Evolutionary conservation across 257 asterid species (phyloP).

Genomic region (Eustoma russellianum): DNA sequence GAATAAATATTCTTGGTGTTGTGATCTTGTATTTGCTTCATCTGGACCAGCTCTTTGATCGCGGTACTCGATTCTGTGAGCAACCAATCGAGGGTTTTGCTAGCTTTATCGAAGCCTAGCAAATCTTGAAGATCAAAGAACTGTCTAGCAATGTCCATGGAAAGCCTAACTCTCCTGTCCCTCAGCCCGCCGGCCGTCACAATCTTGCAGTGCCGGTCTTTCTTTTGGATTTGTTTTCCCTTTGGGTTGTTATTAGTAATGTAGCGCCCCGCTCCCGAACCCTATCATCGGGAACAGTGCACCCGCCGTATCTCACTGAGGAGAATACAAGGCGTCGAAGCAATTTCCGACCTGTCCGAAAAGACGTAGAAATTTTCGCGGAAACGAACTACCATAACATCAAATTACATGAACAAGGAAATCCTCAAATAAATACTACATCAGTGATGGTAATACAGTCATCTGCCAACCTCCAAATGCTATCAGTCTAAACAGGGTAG

Average conservation of each 20-base stretch:
- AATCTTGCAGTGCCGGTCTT: conserved; percentile 75
- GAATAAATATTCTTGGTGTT: conserved; percentile 5
- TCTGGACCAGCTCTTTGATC: conserved; percentile 42
- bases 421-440: too few relatives aligned
- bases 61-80: conserved; percentile 59
- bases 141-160: conserved; percentile 71
- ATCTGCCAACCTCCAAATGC: too few relatives aligned
- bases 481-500: too few relatives aligned
- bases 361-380: too few relatives aligned
- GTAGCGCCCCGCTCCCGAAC: too few relatives aligned
- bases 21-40: conserved; percentile 4
- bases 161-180: conserved; percentile 74
- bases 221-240: conserved; percentile 18
- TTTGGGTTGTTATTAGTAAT: background rate
- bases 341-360: too few relatives aligned
- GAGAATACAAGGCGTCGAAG: too few relatives aligned
- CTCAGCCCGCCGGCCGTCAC: conserved; percentile 73
- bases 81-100: conserved; percentile 91
- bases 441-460: too few relatives aligned
- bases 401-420: too few relatives aligned
- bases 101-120: conserved; percentile 72
- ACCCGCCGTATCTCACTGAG: too few relatives aligned
- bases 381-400: too few relatives aligned
- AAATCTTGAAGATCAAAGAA: conserved; percentile 86
- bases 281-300: too few relatives aligned